Percentiles rank a stretch among this genome's conserved stretches.
phyloP scores from a whole-genome alignment of 345 rosid genomes.

The Citrus inodora region DNA sequence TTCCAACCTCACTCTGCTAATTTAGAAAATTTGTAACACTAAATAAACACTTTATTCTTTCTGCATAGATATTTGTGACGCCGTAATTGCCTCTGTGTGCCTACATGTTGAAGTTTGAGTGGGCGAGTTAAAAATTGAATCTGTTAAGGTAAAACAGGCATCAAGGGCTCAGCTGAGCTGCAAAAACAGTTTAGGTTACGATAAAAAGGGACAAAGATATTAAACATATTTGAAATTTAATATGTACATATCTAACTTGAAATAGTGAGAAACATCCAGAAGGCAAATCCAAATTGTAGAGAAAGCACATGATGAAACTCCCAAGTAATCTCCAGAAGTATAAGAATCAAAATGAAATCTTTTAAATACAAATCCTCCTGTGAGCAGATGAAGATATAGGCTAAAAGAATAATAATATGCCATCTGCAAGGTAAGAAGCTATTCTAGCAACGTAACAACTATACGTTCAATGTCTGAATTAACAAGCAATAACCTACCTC shows the following conservation, averaged over 20 bases:
- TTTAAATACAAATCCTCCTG: too few species aligned
- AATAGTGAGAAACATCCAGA: too few species aligned
- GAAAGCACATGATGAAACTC: neutral
- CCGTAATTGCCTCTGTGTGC: neutral
- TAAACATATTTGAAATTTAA: too few species aligned
- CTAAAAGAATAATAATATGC: neutral
- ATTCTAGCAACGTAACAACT: neutral
- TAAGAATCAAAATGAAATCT: neutral
- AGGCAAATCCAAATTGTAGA: too few species aligned
- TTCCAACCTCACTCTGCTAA: neutral
- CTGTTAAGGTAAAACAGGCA: too few species aligned
- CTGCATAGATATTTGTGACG: neutral
- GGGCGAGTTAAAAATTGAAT: too few species aligned
- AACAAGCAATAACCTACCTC: slow-evolving; percentile 14
- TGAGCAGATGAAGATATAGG: neutral
- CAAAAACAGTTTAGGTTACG: too few species aligned
- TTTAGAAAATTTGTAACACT: too few species aligned
- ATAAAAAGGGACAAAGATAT: too few species aligned
- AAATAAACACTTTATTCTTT: too few species aligned
- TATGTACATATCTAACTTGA: too few species aligned
- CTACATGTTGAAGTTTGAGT: neutral
- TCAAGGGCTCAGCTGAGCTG: too few species aligned
- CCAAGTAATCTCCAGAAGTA: neutral
- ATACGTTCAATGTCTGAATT: neutral
- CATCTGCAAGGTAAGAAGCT: neutral